Evolutionary conservation across 2,329 filamentous ascomycete species (phyloP), one percentile per base, ranked within the genome.

Genomic region (Dothiorella sarmentorum): DNA sequence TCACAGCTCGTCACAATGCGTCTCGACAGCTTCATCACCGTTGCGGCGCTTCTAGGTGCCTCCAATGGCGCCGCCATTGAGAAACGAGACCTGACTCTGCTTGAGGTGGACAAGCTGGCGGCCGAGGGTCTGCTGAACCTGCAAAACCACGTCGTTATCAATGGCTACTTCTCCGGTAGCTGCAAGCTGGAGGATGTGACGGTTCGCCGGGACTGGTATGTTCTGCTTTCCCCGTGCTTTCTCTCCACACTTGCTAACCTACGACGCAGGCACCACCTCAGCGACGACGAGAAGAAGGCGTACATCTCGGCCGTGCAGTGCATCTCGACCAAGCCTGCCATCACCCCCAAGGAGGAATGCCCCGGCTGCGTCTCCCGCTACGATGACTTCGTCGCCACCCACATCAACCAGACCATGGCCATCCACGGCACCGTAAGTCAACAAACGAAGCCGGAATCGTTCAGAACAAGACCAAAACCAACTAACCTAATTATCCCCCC

Each of bases 141-240:
- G 11, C 69, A 66, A 5, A 45, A 66, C 7, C 66, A 72, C 44
- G 59, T 69, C 27, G 58, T 60, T 1, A 7, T 45, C 2, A 61
- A 69, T 31, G 69, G 69, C 9, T 66, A 65, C 37, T 66, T 65
- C 6, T 62, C 63, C 27, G 38, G 62, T 15, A 65, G 61, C 20
- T 77, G 75, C 62, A 75, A 67, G 0, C 58, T 75, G 15, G 58
- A 69, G 5, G 79, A 75, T 58, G 71, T 71, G 1, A 66, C 67
- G 3, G 65, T 77, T 3, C 69, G 78, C 47, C 67, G 68, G 62
- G 77, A 80, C 68, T 80, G 78, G 78, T 76, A 45, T 42, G 64
- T 62, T 22, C n/a, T 38, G 6, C 13, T 15, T 4, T 7, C 7
- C 11, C 11, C 11, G 44, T 29, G 26, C 22, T 49, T 35, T 13